These are phyloP conservation scores for Eleusine indica DNA, from an alignment of 176 grass and related monocot species.

Conservation along the genomic window DNA sequence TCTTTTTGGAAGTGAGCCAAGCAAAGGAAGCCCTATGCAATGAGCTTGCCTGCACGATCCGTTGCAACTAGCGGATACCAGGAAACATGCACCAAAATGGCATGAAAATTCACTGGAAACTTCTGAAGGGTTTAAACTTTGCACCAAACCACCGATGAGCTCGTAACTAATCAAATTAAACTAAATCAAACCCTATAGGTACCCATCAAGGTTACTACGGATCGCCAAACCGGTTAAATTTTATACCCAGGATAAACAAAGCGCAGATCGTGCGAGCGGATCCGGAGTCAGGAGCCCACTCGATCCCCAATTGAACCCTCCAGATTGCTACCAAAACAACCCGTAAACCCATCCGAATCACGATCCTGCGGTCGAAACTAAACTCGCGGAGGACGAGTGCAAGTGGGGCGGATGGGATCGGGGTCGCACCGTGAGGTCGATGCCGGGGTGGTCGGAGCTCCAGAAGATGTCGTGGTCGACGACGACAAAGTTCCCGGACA, in stretches of 20 bases:
- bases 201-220: neutral
- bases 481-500: conserved; percentile 98
- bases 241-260: neutral
- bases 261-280: conserved; percentile 18
- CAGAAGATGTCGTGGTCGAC: conserved; percentile 99
- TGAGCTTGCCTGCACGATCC: neutral
- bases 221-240: neutral
- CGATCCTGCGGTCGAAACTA: neutral
- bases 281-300: neutral
- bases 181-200: neutral
- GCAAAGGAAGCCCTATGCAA: neutral
- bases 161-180: conserved; percentile 3
- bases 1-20: neutral
- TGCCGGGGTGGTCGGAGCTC: conserved; percentile 93
- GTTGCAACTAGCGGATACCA: neutral
- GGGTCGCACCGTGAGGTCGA: conserved; percentile 71
- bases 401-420: conserved; percentile 2
- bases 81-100: neutral
- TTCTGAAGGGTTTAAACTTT: neutral
- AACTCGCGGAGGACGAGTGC: neutral
- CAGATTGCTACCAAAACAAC: conserved; percentile 40
- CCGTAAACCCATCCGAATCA: conserved; percentile 29
- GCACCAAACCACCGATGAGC: neutral
- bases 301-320: conserved; percentile 13
- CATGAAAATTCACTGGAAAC: neutral